Percentiles rank a stretch among this genome's conserved stretches.
Conservation (phyloP, 441 rosid genomes). For the Gossypium schwendimanii region DNA sequence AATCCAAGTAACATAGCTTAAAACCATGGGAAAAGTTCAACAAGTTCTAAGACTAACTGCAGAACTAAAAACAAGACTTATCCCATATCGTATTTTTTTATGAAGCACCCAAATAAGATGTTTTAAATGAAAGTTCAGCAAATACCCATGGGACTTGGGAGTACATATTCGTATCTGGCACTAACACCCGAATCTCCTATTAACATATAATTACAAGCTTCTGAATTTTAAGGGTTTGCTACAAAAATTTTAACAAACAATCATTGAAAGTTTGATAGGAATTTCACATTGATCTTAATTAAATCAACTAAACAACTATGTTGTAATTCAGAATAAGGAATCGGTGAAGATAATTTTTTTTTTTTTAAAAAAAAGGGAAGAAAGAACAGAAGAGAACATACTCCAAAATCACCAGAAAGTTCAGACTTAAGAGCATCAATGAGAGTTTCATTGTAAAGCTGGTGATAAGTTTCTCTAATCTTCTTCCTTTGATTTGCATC, state of each 20-base stretch:
- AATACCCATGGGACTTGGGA: background rate
- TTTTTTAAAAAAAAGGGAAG: background rate
- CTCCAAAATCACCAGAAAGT: conserved; percentile 72
- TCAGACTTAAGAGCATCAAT: conserved; percentile 51
- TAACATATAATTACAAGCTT: background rate
- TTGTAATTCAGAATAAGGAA: background rate
- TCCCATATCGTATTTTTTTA: too few species aligned
- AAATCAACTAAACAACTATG: conserved; percentile 2
- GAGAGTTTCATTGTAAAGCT: conserved; percentile 52
- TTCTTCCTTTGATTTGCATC: conserved; percentile 59
- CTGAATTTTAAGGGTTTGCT: background rate
- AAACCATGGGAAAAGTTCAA: background rate
- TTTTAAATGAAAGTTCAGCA: too few species aligned
- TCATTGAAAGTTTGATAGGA: background rate
- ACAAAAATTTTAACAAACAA: background rate
- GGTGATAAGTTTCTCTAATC: conserved; percentile 56
- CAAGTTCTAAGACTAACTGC: background rate
- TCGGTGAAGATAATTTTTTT: background rate
- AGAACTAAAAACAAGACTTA: background rate
- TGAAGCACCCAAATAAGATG: too few species aligned
- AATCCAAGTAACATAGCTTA: background rate
- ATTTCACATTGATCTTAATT: background rate
- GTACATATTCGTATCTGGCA: background rate
- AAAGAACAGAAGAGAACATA: conserved; percentile 17
- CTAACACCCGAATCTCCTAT: background rate